phyloP scores from a whole-genome alignment of 164 flowering plant species.

The Berberis thunbergii region DNA sequence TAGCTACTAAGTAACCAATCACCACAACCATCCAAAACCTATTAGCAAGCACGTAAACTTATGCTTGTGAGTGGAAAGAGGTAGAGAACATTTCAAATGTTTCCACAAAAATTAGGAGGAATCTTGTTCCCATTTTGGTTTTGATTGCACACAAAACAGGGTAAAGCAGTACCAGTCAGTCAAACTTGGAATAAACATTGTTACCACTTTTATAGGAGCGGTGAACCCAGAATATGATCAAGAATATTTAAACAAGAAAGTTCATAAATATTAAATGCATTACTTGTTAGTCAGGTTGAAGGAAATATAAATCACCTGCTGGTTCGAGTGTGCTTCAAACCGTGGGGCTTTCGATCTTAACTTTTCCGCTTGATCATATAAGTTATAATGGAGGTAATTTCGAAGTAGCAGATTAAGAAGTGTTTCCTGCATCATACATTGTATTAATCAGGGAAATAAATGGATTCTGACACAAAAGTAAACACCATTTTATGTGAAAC shows the following conservation, averaged over 20 bases:
- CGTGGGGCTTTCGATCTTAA: conserved; percentile 87
- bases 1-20: neutral
- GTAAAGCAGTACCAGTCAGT: too few relatives aligned
- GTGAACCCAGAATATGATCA: too few relatives aligned
- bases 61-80: too few relatives aligned
- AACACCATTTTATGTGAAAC: neutral
- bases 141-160: too few relatives aligned
- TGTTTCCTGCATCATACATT: conserved; percentile 52
- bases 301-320: conserved; percentile 43
- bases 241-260: too few relatives aligned
- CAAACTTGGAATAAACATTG: too few relatives aligned
- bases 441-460: conserved; percentile 1
- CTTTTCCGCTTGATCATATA: conserved; percentile 94
- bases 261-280: too few relatives aligned
- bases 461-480: neutral
- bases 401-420: conserved; percentile 77
- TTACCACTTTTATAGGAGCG: too few relatives aligned
- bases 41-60: neutral
- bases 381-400: conserved; percentile 88
- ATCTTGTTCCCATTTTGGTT: too few relatives aligned
- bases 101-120: too few relatives aligned
- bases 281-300: too few relatives aligned
- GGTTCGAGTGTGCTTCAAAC: conserved; percentile 95
- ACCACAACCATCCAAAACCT: neutral
- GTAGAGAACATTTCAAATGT: too few relatives aligned